Evolutionary conservation across 2,329 filamentous ascomycete genomes (phyloP), one percentile per base, ranked within the genome.

Genomic region (Aspergillus arachidicola): DNA sequence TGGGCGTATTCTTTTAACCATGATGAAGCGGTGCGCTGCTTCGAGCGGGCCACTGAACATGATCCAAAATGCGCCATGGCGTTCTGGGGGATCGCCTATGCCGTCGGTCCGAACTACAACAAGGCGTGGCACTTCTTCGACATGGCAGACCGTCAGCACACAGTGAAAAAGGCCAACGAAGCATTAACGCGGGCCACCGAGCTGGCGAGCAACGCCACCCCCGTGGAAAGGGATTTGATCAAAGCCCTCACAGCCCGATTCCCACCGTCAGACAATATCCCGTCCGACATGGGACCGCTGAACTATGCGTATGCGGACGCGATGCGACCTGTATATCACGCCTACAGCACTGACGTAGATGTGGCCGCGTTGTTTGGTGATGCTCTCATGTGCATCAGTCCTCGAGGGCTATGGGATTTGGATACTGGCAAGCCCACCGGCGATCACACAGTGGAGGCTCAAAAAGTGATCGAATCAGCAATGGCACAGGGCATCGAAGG

Each of bases 81-180:
- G 11, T 72, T 72, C 38, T 78, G 75, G 75, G 75, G 75, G 6
- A 59, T 76, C 11, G 75, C 91, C 0, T 92, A 90, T 71, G 82
- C 87, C 0, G 76, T 89, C 0, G 91, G 91, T 0, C 90, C 91
- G 2, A 93, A 94, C 70, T 89, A 90, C 75, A 91, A 93, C 79
- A 92, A 93, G 71, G 87, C 90, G 0, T 93, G 91, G 91, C 84
- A 85, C 19, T 81, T 86, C 11, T 92, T 92, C 66, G 89, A 90
- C 61, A 76, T 82, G 1, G 75, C 80, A 0, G 91, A 93, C 66
- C 79, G 88, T 3, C 74, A 79, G 16, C 73, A 26, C 6, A 64
- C 81, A 2, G 78, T 89, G 11, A 71, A 76, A 32, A 77, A 78
- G 34, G 83, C 83, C 4, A 77, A 82, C 45, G 60, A 71, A 11